Evolutionary conservation across 1,284 basidiomycete species (phyloP).

Genomic region (Fomes fomentarius): DNA sequence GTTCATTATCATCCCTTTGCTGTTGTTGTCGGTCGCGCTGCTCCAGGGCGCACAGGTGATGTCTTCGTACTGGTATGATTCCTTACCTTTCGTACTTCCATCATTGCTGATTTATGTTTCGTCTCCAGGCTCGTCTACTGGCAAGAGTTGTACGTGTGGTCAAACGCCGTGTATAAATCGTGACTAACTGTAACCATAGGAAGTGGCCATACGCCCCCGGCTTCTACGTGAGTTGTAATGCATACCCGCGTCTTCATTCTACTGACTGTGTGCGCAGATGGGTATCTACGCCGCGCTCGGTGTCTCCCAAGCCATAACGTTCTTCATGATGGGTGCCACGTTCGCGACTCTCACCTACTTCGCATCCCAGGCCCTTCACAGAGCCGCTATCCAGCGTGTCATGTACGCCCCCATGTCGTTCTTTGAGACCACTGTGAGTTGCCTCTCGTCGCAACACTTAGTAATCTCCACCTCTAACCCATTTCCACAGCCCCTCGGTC

Average conservation of each 20-base stretch:
- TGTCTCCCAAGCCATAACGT: slow-evolving; percentile 48
- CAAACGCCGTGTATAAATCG: background rate
- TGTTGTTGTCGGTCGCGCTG: slow-evolving; percentile 53
- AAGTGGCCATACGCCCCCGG: slow-evolving; percentile 56
- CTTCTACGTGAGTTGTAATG: slow-evolving; percentile 55
- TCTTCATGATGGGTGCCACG: slow-evolving; percentile 57
- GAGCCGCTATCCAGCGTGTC: slow-evolving; percentile 60
- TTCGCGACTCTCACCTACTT: slow-evolving; percentile 68
- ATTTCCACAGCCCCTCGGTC: slow-evolving; percentile 71
- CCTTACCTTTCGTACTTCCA: background rate
- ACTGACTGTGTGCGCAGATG: slow-evolving; percentile 49
- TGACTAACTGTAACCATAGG: slow-evolving; percentile 23
- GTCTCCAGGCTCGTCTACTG: slow-evolving; percentile 66
- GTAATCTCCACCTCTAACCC: no score
- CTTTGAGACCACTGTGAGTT: slow-evolving; percentile 80
- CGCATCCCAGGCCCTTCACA: slow-evolving; percentile 59
- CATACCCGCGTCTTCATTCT: background rate
- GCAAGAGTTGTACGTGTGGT: slow-evolving; percentile 52
- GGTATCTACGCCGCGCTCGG: slow-evolving; percentile 66
- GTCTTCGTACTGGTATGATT: slow-evolving; percentile 67
- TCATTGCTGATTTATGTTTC: slow-evolving; percentile 1
- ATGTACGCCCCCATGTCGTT: slow-evolving; percentile 84
- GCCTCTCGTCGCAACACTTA: no score
- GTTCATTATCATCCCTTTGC: slow-evolving; percentile 51
- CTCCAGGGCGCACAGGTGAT: slow-evolving; percentile 65